Percentiles rank a stretch among this genome's conserved stretches.
Conservation (phyloP, 176 grass and related monocot genomes). For the Sorghum bicolor region Sorghum_bicolor_NCBIv3 NC_012870.2:10082001-10082500, state of each 20-base stretch:
- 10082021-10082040: background rate
- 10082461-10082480: background rate
- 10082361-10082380: background rate
- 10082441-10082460: background rate
- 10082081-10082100: background rate
- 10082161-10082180: too few relatives aligned
- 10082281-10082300: too few relatives aligned
- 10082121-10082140: too few relatives aligned
- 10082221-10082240: too few relatives aligned
- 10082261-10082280: too few relatives aligned
- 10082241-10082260: too few relatives aligned
- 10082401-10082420: background rate
- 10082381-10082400: background rate
- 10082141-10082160: too few relatives aligned
- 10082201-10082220: too few relatives aligned
- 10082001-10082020: background rate
- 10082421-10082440: background rate
- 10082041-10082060: constrained; percentile 13
- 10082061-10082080: background rate
- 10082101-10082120: background rate
- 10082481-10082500: background rate
- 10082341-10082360: too few relatives aligned
- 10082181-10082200: too few relatives aligned
- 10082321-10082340: too few relatives aligned
- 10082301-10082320: too few relatives aligned